Evolutionary conservation across 1,139 yeast species (phyloP).

Genomic region (Saccharomyces hybrid): DNA sequence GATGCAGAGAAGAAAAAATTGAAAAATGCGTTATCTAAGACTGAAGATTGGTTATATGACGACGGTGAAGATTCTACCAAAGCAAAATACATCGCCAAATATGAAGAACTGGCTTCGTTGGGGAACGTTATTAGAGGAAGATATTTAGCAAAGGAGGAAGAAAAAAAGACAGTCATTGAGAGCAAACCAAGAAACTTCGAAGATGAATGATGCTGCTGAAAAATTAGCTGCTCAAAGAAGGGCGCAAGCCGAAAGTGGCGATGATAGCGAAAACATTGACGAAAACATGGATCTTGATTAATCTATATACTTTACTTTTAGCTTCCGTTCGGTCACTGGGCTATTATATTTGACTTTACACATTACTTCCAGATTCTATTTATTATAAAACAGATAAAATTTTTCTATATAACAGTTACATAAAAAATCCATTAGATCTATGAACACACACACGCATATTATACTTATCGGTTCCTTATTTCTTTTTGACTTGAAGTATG

Average conservation of each 20-base stretch:
- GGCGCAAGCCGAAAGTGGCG: slow-evolving; percentile 32
- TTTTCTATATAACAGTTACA: neutral
- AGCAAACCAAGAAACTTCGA: slow-evolving; percentile 82
- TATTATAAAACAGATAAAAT: neutral
- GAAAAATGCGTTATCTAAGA: slow-evolving; percentile 62
- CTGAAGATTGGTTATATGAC: slow-evolving; percentile 98
- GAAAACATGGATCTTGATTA: slow-evolving; percentile 9
- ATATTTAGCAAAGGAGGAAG: slow-evolving; percentile 89
- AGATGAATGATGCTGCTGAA: slow-evolving; percentile 83
- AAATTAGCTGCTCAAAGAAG: slow-evolving; percentile 79
- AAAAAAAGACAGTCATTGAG: slow-evolving; percentile 84
- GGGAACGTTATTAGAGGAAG: slow-evolving; percentile 96
- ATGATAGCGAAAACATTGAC: slow-evolving; percentile 30
- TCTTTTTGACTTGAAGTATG: neutral
- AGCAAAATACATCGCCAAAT: slow-evolving; percentile 95
- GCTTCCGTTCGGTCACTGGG: neutral
- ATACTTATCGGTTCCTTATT: neutral
- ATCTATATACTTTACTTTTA: neutral
- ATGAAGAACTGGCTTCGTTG: slow-evolving; percentile 90
- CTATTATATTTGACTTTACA: slow-evolving; percentile 1
- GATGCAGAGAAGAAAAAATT: slow-evolving; percentile 83
- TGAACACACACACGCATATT: neutral
- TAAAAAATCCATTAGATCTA: neutral
- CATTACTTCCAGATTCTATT: neutral
- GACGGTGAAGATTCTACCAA: slow-evolving; percentile 95